Evolutionary conservation across 192 early-diverging fungal species (phyloP).

Genomic region (Haplosporangium gracile): DNA sequence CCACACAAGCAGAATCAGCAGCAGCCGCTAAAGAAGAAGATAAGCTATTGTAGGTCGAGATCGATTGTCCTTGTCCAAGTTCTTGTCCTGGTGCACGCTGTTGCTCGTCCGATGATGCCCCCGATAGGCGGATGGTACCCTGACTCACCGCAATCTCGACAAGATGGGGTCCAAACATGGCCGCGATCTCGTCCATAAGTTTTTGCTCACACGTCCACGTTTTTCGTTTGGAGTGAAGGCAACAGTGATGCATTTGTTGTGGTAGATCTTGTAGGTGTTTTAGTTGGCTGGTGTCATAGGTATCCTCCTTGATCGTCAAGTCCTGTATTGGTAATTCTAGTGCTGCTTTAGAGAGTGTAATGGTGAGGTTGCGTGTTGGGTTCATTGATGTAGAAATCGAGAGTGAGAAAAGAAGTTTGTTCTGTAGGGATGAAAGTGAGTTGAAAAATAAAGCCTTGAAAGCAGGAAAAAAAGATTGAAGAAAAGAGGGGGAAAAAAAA

Average conservation of each 20-base stretch:
- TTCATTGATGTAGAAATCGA: neutral
- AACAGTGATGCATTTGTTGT: neutral
- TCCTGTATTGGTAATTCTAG: neutral
- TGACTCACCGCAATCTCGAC: slow-evolving; percentile 15
- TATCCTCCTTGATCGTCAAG: neutral
- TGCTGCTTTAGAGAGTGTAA: neutral
- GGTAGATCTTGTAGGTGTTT: too few relatives aligned
- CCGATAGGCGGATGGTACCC: neutral
- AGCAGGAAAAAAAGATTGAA: too few relatives aligned
- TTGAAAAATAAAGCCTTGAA: neutral
- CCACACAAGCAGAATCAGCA: neutral
- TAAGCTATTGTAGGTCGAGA: neutral
- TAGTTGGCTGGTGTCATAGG: too few relatives aligned
- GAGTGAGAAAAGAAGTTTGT: neutral
- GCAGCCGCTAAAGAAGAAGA: neutral
- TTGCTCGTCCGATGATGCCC: neutral
- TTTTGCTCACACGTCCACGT: neutral
- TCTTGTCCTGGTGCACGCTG: neutral
- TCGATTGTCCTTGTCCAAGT: neutral
- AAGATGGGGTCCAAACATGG: slow-evolving; percentile 8
- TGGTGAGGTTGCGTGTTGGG: neutral
- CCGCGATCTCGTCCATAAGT: slow-evolving; percentile 5
- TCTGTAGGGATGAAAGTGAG: neutral
- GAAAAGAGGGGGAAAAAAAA: too few relatives aligned
- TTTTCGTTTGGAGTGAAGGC: neutral